Conservation (phyloP, 2,329 filamentous ascomycete species). For the Bipolaris sorokiniana region DNA sequence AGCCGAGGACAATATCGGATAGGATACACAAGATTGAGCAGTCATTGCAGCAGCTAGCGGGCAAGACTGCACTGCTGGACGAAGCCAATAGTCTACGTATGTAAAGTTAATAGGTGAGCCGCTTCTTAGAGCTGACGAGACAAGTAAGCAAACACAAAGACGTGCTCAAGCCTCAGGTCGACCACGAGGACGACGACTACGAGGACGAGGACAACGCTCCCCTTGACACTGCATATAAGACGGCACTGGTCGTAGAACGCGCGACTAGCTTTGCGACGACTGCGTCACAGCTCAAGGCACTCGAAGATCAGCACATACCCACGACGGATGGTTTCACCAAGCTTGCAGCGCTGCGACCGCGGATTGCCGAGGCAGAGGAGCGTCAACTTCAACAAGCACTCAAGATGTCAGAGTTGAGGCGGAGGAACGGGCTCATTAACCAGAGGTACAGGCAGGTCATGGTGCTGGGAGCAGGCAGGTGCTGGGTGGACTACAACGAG, state of each 20-base stretch:
- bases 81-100: constrained; percentile 50
- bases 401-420: constrained; percentile 68
- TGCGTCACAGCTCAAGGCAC: constrained; percentile 53
- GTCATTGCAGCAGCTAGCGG: constrained; percentile 48
- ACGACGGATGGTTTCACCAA: constrained; percentile 55
- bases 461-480: constrained; percentile 70
- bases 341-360: constrained; percentile 64
- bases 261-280: constrained; percentile 51
- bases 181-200: constrained; percentile 19
- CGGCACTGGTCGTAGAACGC: constrained; percentile 53
- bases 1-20: constrained; percentile 38
- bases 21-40: constrained; percentile 49
- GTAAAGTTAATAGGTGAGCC: neutral
- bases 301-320: constrained; percentile 54
- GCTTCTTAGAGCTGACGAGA: constrained; percentile 20
- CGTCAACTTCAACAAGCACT: constrained; percentile 66
- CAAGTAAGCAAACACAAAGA: constrained; percentile 51
- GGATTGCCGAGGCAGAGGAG: constrained; percentile 66
- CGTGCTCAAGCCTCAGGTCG: constrained; percentile 39
- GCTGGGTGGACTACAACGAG: constrained; percentile 74
- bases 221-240: constrained; percentile 34
- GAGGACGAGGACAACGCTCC: constrained; percentile 20
- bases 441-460: constrained; percentile 74
- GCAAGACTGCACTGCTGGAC: constrained; percentile 48
- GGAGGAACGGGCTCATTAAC: constrained; percentile 63